Evolutionary conservation across 345 rosid species (phyloP), one percentile per base, ranked within the genome.

Genomic region (Arabidopsis arenosa): DNA sequence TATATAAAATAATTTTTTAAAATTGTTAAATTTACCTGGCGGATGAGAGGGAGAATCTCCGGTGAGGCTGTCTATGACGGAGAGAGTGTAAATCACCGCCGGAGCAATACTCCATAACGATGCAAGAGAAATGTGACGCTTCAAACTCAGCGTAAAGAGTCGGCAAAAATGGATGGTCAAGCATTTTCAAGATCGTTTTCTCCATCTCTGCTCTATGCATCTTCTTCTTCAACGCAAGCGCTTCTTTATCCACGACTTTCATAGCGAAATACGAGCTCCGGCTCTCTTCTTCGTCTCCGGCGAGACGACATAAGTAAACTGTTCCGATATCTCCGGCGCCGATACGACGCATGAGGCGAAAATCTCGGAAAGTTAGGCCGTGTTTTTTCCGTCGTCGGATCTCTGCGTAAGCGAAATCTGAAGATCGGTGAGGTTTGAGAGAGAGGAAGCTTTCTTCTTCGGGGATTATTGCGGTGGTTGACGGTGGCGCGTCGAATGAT

Each of bases 281-380:
- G 15, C 56, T 54, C 13, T 62, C 80, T 8, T 62, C 75, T 9
- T 67, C 52, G 2, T 18, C 67, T 14, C 72, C 68, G 40, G 78
- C 80, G 14, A 95, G 91, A 4, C 83, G 87, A 74, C 99, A 95
- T 45, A 95, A 86, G 80, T 85, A 92, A 0, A 95, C 99, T 0
- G 96, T 92, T 0, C 99, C 97, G 70, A 92, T 89, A 14, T 95
- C 97, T 49, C 99, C 99, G 9, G 93, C 78, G 7, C 99, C 99
- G 68, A 95, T 79, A 28, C 84, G 86, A 52, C 91, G 90, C 78
- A 84, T 72, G 55, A 90, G 92, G 3, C 81, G 80, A 76, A 95
- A 92, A 84, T 92, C 96, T 14, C 93, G 85, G 84, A 92, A 82
- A 2, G 84, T 75, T 3, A 88, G 86, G 6, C 86, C 85, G 0